A percentile compares a stretch with the other conserved stretches of the same genome.
Evolutionary conservation across 2,329 filamentous ascomycete species (phyloP).

Genomic region (Colletotrichum australisinense): DNA sequence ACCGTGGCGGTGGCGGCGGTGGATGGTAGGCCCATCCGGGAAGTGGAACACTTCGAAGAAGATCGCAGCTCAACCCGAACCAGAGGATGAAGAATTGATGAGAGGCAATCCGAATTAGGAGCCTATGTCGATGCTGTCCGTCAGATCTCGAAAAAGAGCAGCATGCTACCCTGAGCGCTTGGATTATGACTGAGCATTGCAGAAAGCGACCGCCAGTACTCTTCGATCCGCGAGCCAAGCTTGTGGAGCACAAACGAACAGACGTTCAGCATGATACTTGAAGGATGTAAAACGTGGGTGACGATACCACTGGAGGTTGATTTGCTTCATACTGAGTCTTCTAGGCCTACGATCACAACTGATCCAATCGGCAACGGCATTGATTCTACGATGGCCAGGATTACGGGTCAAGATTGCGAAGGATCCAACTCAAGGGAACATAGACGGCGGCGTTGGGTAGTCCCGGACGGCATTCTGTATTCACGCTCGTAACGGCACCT

Average conservation of each 20-base stretch:
- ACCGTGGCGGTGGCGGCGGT: conserved; percentile 48
- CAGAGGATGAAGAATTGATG: background rate
- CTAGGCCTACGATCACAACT: conserved; percentile 10
- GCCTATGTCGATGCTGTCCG: background rate
- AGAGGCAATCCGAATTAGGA: no score
- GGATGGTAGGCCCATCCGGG: conserved; percentile 52
- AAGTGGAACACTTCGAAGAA: background rate
- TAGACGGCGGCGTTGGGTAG: background rate
- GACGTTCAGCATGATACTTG: background rate
- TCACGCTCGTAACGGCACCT: background rate
- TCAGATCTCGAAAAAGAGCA: background rate
- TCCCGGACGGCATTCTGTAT: conserved; percentile 16
- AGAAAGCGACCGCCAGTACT: background rate
- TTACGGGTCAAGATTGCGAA: background rate
- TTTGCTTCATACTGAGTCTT: conserved; percentile 33
- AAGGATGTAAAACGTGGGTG: conserved; percentile 34
- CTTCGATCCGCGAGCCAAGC: background rate
- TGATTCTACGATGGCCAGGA: background rate
- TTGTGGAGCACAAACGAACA: background rate
- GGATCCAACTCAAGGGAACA: background rate
- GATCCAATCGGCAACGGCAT: background rate
- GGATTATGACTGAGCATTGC: background rate
- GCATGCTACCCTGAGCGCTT: background rate
- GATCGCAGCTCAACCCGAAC: background rate
- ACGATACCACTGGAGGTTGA: conserved; percentile 20